These are phyloP conservation scores for Dentipellis sp. DNA, from an alignment of 768 basidiomycete species.

Conservation along the genomic window DNA sequence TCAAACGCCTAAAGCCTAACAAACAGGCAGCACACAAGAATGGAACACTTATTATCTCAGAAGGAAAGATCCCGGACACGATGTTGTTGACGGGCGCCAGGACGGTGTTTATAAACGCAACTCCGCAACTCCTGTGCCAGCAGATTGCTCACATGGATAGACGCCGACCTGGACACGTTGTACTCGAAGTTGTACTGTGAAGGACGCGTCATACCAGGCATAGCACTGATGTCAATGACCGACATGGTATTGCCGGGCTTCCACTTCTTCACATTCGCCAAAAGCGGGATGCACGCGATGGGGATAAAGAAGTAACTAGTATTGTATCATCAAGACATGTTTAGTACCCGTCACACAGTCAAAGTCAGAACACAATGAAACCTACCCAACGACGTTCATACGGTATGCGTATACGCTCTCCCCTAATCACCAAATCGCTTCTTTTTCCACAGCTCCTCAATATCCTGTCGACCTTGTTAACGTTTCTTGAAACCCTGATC, in stretches of 20 bases:
- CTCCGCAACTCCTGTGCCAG: constrained; percentile 28
- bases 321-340: neutral
- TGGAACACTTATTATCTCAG: constrained; percentile 25
- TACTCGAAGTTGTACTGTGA: constrained; percentile 36
- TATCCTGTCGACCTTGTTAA: constrained; percentile 22
- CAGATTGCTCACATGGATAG: constrained; percentile 25
- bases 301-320: constrained; percentile 32
- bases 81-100: constrained; percentile 28
- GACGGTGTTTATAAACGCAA: too few relatives aligned
- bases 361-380: neutral
- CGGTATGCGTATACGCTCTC: constrained; percentile 21
- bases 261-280: constrained; percentile 24
- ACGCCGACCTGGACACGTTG: constrained; percentile 32
- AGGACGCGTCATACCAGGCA: constrained; percentile 32
- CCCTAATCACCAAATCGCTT: constrained; percentile 23
- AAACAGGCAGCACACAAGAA: neutral
- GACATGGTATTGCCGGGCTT: constrained; percentile 22
- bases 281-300: constrained; percentile 35
- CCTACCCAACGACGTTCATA: constrained; percentile 25
- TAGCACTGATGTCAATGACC: constrained; percentile 33
- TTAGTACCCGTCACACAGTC: neutral
- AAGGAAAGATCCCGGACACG: constrained; percentile 27
- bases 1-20: neutral
- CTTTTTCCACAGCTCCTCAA: constrained; percentile 21
- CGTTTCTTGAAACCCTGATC: constrained; percentile 13